Base-by-base conservation (phyloP, 495 filamentous ascomycete species). In the Penicillium cataractarum region DNA sequence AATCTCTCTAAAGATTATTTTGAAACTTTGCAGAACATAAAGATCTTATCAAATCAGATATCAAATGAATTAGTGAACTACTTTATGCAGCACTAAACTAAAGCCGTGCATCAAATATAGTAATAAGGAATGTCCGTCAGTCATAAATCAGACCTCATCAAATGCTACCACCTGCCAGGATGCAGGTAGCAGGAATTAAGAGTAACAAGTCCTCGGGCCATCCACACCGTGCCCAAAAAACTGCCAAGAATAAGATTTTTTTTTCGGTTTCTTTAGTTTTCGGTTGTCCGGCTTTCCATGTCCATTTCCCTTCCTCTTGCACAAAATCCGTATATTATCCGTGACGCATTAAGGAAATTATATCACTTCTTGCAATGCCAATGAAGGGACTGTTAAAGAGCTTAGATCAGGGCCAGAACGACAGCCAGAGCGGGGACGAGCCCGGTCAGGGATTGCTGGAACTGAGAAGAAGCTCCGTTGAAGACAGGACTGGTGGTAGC, bases 391-490 rank as follows among this genome's bases (percentile, higher is more conserved):
- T 35, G 31, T 17, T 54, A 35, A n/a, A 24, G 2, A 26, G 22
- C 56, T 67, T 65, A 73, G 27, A 71, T 26, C 55, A 69, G 50
- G 32, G 61, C 61, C 42, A 65, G 37, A 13, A 65, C 37, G 32
- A 69, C 29, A 21, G 60, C 68, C 0, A 73, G 22, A n/a, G 61
- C 64, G 15, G 70, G 70, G 7, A 73, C 31, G 7, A 73, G n/a
- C 15, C 61, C 68, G 9, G 51, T 55, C 22, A 71, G 13, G 1
- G 68, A 67, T 27, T 55, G 68, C 57, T 73, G 57, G 61, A 61
- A 66, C 42, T 67, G 67, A 55, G 65, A 53, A 4, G 70, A 57
- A 33, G 68, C 70, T 13, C 55, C 62, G 50, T 71, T 73, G 54
- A 64, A 73, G 5, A 29, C 52, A 39, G 70, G 65, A 0, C 49